A percentile compares a stretch with the other conserved stretches of the same genome.
phyloP scores from a whole-genome alignment of 768 basidiomycete genomes.

The Pulveroboletus sp. region DNA sequence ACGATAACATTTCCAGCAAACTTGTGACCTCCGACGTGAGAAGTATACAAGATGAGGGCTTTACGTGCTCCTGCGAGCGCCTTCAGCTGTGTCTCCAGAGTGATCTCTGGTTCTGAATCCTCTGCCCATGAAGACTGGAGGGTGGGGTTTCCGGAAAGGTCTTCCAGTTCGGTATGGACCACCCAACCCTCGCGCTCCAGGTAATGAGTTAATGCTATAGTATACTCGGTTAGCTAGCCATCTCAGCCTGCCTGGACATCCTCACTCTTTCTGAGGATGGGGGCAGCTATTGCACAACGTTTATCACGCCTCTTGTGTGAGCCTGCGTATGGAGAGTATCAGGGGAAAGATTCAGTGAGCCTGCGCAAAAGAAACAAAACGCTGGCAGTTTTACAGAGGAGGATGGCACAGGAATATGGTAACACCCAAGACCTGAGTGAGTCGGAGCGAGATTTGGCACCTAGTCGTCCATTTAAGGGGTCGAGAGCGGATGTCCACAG shows the following conservation, averaged over 20 bases:
- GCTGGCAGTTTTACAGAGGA: conserved; percentile 63
- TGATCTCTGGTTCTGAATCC: conserved; percentile 44
- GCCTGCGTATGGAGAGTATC: conserved; percentile 41
- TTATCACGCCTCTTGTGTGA: conserved; percentile 94
- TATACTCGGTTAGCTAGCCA: not conserved
- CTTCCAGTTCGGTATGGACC: conserved; percentile 69
- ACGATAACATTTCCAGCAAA: conserved; percentile 91
- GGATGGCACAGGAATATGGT: conserved; percentile 85
- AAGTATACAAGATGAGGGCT: conserved; percentile 80
- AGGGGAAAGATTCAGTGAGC: not conserved
- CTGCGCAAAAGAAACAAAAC: not conserved
- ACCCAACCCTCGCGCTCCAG: conserved; percentile 70
- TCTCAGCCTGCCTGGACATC: conserved; percentile 18
- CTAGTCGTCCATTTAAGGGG: conserved; percentile 49
- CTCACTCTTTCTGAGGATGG: conserved; percentile 72
- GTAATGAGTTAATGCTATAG: conserved; percentile 54
- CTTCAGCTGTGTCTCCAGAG: conserved; percentile 44
- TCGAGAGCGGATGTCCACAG: conserved; percentile 64
- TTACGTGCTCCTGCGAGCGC: conserved; percentile 51
- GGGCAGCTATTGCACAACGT: conserved; percentile 83
- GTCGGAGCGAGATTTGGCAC: conserved; percentile 39
- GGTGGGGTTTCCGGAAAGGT: conserved; percentile 35
- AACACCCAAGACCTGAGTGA: conserved; percentile 68
- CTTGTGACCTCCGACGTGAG: conserved; percentile 91
- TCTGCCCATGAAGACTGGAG: conserved; percentile 20